Conservation (phyloP, 1,284 basidiomycete species). For the Fomitopsis betulina region DNA sequence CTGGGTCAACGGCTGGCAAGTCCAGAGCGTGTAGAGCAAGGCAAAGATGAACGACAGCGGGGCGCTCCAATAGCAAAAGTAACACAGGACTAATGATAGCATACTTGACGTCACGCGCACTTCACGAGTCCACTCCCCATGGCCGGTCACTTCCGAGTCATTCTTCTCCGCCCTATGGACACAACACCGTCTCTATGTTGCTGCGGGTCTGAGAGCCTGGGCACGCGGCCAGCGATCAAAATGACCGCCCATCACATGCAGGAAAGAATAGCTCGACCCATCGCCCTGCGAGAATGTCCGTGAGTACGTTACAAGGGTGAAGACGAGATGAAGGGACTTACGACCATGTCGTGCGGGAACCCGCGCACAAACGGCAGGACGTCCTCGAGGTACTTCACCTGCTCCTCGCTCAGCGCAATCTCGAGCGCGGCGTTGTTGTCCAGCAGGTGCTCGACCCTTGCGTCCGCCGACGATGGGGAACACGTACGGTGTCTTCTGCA, state of each 20-base stretch:
- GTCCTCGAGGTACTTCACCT: slow-evolving; percentile 40
- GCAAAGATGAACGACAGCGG: too few species aligned
- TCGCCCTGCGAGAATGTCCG: slow-evolving; percentile 9
- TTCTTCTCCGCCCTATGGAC: neutral
- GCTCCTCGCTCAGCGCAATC: slow-evolving; percentile 36
- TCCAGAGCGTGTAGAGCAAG: too few species aligned
- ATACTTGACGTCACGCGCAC: too few species aligned
- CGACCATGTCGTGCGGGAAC: slow-evolving; percentile 38
- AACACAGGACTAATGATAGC: too few species aligned
- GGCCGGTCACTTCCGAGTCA: too few species aligned
- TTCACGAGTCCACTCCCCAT: too few species aligned
- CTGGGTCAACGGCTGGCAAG: too few species aligned
- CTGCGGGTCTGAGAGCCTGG: slow-evolving; percentile 10
- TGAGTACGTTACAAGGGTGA: neutral
- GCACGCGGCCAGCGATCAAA: slow-evolving; percentile 14
- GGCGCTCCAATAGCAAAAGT: too few species aligned
- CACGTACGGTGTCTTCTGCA: slow-evolving; percentile 43
- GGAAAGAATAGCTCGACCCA: slow-evolving; percentile 5
- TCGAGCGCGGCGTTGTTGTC: slow-evolving; percentile 45
- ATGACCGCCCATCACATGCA: slow-evolving; percentile 7
- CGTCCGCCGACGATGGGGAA: slow-evolving; percentile 41
- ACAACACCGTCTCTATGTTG: neutral
- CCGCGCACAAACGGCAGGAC: slow-evolving; percentile 38
- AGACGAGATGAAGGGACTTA: slow-evolving; percentile 22
- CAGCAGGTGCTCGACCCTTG: slow-evolving; percentile 44